Percentiles rank a stretch among this genome's conserved stretches.
Conservation (phyloP, 2,329 filamentous ascomycete genomes). For the Phialophora macrospora region DNA sequence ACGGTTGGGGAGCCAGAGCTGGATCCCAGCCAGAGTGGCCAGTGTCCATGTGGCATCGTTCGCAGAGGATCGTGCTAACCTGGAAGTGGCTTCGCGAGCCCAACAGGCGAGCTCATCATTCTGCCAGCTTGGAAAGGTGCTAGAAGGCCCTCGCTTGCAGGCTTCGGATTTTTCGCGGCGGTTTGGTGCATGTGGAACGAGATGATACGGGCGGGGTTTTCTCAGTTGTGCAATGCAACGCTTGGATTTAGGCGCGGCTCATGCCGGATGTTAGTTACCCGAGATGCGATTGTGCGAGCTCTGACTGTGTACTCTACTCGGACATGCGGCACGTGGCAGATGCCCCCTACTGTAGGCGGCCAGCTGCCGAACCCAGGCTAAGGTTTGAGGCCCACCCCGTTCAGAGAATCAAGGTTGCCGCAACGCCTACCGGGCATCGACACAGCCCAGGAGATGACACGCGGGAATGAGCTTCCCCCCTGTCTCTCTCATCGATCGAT, state of each 20-base stretch:
- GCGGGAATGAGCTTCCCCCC: background rate
- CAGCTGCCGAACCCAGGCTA: background rate
- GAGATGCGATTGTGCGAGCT: background rate
- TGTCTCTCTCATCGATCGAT: background rate
- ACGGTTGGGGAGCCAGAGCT: no score
- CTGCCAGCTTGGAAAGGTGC: background rate
- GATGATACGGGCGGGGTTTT: background rate
- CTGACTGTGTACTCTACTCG: no score
- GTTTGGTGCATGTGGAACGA: background rate
- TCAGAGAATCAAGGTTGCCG: background rate
- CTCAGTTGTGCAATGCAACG: background rate
- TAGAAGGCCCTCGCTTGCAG: background rate
- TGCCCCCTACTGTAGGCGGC: background rate
- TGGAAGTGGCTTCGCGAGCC: background rate
- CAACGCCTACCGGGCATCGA: background rate
- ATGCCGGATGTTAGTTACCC: background rate
- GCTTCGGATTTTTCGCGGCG: background rate
- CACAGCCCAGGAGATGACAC: background rate
- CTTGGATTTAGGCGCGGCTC: background rate
- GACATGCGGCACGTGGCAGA: conserved; percentile 7
- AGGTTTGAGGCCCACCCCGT: background rate
- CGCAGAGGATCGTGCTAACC: background rate
- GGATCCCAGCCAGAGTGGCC: no score
- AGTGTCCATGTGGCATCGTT: background rate
- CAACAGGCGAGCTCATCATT: background rate